phyloP scores from a whole-genome alignment of 2,329 filamentous ascomycete genomes.

The Fusarium cicatricum region DNA sequence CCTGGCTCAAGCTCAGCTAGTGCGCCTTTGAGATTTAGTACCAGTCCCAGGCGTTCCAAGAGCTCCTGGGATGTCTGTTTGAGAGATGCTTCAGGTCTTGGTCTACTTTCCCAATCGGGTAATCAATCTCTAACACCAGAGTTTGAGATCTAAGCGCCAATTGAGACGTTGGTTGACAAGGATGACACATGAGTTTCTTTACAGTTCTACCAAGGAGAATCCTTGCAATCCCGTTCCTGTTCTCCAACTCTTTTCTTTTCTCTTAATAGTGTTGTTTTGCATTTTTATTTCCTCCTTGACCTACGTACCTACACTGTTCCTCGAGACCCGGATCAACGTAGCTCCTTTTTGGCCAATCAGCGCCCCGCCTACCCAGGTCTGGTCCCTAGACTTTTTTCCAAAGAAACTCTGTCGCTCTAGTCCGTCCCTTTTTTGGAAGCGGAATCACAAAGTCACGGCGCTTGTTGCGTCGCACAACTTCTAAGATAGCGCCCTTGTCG shows the following conservation, averaged over 20 bases:
- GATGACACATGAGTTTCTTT: constrained; percentile 16
- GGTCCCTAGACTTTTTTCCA: constrained; percentile 36
- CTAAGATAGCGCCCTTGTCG: constrained; percentile 23
- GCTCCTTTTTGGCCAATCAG: constrained; percentile 38
- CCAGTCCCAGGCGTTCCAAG: too few relatives aligned
- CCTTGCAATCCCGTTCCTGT: constrained; percentile 3
- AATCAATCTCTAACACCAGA: constrained; percentile 24
- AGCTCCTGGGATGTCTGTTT: constrained; percentile 2
- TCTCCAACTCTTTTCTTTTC: neutral
- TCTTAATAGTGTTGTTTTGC: constrained; percentile 4
- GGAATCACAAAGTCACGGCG: constrained; percentile 16
- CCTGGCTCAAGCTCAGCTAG: neutral
- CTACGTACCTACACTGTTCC: neutral
- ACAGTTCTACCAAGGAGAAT: neutral
- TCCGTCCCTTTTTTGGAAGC: constrained; percentile 24
- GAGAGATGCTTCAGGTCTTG: constrained; percentile 13
- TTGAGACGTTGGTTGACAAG: constrained; percentile 31
- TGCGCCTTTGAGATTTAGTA: too few relatives aligned
- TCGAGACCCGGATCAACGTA: constrained; percentile 38
- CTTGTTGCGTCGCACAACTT: constrained; percentile 32
- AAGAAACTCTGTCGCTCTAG: constrained; percentile 11
- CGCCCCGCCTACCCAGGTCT: neutral
- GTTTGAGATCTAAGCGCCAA: constrained; percentile 30
- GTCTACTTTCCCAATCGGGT: constrained; percentile 26
- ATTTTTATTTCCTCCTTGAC: constrained; percentile 1